Percentiles rank a stretch among this genome's conserved stretches.
Evolutionary conservation across 2,329 filamentous ascomycete species (phyloP).

Genomic region (Fusarium ramigenum): DNA sequence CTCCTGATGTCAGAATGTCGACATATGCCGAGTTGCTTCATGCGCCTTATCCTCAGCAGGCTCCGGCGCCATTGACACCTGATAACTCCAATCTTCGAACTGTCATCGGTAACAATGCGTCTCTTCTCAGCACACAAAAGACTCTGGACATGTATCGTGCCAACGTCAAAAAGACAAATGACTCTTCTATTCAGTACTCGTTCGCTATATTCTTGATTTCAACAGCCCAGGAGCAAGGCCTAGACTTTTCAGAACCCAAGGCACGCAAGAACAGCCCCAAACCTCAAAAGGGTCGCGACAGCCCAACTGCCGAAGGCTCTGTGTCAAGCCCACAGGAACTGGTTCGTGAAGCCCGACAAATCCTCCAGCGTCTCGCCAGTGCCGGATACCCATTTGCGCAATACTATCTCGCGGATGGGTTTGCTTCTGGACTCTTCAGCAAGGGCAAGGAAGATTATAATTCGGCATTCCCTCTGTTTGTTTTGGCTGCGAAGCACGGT

Average conservation of each 20-base stretch:
- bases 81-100: conserved; percentile 84
- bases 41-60: conserved; percentile 82
- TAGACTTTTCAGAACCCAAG: conserved; percentile 60
- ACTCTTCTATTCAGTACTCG: conserved; percentile 90
- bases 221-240: conserved; percentile 80
- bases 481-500: conserved; percentile 94
- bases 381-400: conserved; percentile 95
- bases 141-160: conserved; percentile 97
- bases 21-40: conserved; percentile 70
- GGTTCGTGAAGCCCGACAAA: conserved; percentile 86
- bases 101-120: conserved; percentile 88
- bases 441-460: conserved; percentile 94
- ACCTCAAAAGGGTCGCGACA: conserved; percentile 56
- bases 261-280: conserved; percentile 59
- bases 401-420: conserved; percentile 96
- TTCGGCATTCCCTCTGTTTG: conserved; percentile 90
- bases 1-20: conserved; percentile 62
- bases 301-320: conserved; percentile 56
- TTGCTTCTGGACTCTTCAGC: conserved; percentile 91
- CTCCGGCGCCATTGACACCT: conserved; percentile 71
- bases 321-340: conserved; percentile 71
- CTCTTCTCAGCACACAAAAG: conserved; percentile 88
- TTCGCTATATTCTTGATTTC: conserved; percentile 96
- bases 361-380: conserved; percentile 86
- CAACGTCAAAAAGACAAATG: conserved; percentile 97